Evolutionary conservation across 495 filamentous ascomycete genomes (phyloP), one percentile per base, ranked within the genome.

Genomic region (Talaromyces proteolyticus): DNA sequence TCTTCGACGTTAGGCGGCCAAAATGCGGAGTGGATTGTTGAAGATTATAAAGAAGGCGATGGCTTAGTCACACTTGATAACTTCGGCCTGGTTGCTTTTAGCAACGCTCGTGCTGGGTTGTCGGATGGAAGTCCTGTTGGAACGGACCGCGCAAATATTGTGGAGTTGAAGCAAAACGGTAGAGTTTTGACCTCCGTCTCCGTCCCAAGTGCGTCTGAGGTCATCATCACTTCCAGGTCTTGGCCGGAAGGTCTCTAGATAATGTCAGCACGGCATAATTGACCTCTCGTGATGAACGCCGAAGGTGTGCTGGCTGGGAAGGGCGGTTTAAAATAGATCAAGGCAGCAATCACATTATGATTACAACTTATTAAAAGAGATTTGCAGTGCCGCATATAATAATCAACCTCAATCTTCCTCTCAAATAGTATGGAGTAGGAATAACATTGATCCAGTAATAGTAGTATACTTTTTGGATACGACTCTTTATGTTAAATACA

Each of bases 1-100:
- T 42, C 39, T 42, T 64, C 68, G 12, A 70, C 63, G 5, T 57
- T 74, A 25, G 64, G 58, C 43, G 64, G 66, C 38, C 56, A 67
- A 46, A 82, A 85, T 53, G 80, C 76, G 12, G 81, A 85, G 51
- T 85, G 79, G 81, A 83, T 85, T 47, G 76, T 85, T 21, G 81
- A 85, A 67, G 80, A 84, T 49, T 84, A 77, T 53, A 65, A 76
- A 49, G 55, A 64, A 3, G 73, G 73, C 18, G 59, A 56, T 43
- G 14, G 46, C 6, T 62, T 74, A 50, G 79, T 84, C 0, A 65
- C 70, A 7, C 63, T 85, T 52, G 77, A 68, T 12, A 63, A 81
- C 55, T 82, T 81, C 54, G 70, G 69, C 38, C 61, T 57, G 2
- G 67, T 83, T 6, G 62, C 55, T 18, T 83, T 83, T 49, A 71